These are phyloP conservation scores for Sclerotinia sclerotiorum DNA, from an alignment of 2,329 filamentous ascomycete species.

Conservation along the genomic window DNA sequence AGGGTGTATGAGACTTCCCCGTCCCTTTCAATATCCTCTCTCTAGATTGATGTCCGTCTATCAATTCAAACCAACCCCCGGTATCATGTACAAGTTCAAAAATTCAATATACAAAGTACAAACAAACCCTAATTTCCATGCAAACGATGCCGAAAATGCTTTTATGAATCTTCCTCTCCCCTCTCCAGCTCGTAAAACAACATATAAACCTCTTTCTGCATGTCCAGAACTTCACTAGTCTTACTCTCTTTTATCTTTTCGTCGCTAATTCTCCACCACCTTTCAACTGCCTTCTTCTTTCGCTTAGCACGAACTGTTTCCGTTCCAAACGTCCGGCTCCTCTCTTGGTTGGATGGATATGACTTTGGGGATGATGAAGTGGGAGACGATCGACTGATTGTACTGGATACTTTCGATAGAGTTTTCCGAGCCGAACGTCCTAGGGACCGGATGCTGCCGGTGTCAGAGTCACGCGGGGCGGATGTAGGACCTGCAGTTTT, in stretches of 20 bases:
- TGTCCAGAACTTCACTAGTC: constrained; percentile 83
- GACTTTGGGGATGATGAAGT: constrained; percentile 24
- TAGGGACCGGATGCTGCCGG: constrained; percentile 55
- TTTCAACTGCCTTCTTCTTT: constrained; percentile 63
- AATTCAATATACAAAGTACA: constrained; percentile 7
- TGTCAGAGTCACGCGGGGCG: constrained; percentile 46
- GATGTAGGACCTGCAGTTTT: constrained; percentile 31
- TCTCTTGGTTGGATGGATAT: constrained; percentile 14
- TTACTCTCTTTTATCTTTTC: constrained; percentile 95
- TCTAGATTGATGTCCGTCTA: background rate
- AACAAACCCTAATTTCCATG: background rate
- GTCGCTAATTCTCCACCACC: constrained; percentile 98
- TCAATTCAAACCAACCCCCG: background rate
- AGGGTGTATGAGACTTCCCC: background rate
- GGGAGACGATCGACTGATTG: constrained; percentile 26
- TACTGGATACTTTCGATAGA: constrained; percentile 45
- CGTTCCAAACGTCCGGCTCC: constrained; percentile 20
- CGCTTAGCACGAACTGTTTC: constrained; percentile 47
- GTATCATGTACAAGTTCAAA: constrained; percentile 19
- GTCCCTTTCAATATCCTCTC: background rate
- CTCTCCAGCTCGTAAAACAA: constrained; percentile 84
- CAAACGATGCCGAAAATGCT: background rate
- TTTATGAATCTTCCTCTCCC: constrained; percentile 29
- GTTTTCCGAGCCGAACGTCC: constrained; percentile 57
- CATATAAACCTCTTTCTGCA: constrained; percentile 95